phyloP scores from a whole-genome alignment of 805 yeast species.

The Barnettozyma sucrosica region DNA sequence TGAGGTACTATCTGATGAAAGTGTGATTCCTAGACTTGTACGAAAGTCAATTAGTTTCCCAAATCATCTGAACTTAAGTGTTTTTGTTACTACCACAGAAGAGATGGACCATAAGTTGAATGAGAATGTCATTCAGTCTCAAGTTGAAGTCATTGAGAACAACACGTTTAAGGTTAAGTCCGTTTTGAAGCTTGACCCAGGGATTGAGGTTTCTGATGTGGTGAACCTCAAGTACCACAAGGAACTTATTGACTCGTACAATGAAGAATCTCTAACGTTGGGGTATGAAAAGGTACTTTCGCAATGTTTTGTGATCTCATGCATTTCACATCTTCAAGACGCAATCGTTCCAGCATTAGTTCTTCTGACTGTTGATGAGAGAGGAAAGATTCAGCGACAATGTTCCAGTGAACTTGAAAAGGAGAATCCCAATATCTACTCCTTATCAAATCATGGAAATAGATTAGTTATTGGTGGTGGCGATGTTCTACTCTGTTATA shows the following conservation, averaged over 20 bases:
- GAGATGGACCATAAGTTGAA: constrained; percentile 3
- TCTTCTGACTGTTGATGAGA: constrained; percentile 32
- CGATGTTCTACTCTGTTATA: constrained; percentile 25
- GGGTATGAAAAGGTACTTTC: constrained; percentile 31
- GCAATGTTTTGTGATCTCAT: constrained; percentile 32
- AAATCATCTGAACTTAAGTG: constrained; percentile 18
- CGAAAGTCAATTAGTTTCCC: constrained; percentile 20
- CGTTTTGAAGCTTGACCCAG: constrained; percentile 13
- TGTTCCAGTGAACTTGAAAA: constrained; percentile 17
- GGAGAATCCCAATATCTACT: constrained; percentile 17
- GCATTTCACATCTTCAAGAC: constrained; percentile 30
- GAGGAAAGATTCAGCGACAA: constrained; percentile 27
- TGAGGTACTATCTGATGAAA: constrained; percentile 9
- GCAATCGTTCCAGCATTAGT: constrained; percentile 26
- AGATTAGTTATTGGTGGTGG: constrained; percentile 30
- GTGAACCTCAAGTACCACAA: constrained; percentile 20
- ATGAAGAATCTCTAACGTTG: constrained; percentile 22
- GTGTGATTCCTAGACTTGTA: constrained; percentile 10
- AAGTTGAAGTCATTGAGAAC: constrained; percentile 23
- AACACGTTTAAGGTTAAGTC: constrained; percentile 21
- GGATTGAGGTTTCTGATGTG: constrained; percentile 23
- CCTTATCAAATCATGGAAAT: constrained; percentile 25
- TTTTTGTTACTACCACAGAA: constrained; percentile 18
- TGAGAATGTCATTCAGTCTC: constrained; percentile 11
- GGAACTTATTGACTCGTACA: constrained; percentile 19